A percentile compares a stretch with the other conserved stretches of the same genome.
Evolutionary conservation across 1,284 basidiomycete species (phyloP).

Genomic region (Kalmanozyma brasiliensis): DNA sequence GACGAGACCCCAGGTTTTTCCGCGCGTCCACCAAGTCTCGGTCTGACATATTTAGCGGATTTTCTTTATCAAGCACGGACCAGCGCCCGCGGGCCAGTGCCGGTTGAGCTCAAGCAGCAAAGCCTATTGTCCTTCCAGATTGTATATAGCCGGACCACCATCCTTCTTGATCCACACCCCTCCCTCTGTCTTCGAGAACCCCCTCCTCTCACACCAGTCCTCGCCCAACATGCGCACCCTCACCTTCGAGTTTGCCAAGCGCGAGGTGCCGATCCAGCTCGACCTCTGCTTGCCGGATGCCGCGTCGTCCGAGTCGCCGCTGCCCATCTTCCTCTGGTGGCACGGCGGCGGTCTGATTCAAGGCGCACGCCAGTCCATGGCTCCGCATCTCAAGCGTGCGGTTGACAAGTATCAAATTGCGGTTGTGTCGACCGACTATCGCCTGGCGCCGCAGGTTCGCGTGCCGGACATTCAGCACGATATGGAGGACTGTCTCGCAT

Average conservation of each 20-base stretch:
- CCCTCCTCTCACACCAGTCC: no score
- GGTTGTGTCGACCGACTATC: constrained; percentile 49
- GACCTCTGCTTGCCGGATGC: constrained; percentile 45
- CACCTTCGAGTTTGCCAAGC: constrained; percentile 39
- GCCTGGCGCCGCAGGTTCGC: constrained; percentile 47
- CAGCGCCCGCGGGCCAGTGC: no score
- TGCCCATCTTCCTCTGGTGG: constrained; percentile 49
- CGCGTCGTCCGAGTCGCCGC: constrained; percentile 13
- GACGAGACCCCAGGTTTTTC: no score
- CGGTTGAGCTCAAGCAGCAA: no score
- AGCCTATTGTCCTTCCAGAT: no score
- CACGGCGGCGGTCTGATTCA: constrained; percentile 53
- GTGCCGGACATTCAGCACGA: constrained; percentile 46
- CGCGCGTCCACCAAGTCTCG: no score
- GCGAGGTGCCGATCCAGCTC: constrained; percentile 35
- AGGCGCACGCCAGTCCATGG: constrained; percentile 38
- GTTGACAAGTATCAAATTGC: constrained; percentile 47
- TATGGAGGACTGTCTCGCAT: constrained; percentile 41
- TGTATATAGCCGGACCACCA: no score
- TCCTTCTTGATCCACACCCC: no score
- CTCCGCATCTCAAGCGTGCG: constrained; percentile 44
- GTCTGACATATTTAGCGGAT: no score
- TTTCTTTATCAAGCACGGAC: no score
- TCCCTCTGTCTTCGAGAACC: no score
- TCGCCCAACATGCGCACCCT: constrained; percentile 45